Conservation (phyloP, 495 filamentous ascomycete genomes). For the Cercophora samala region DNA sequence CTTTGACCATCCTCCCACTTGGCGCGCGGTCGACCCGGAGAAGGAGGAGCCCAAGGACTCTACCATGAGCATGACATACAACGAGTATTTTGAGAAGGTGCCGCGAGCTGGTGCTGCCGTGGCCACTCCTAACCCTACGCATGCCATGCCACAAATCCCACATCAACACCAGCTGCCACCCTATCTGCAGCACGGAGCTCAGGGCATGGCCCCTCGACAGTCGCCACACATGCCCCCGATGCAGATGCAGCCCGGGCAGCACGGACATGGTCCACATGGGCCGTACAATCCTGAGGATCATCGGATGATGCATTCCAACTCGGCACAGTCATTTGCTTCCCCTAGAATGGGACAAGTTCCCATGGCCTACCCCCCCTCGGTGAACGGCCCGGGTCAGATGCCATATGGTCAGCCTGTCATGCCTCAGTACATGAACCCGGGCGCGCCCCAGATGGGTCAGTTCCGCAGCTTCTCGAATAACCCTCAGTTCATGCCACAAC, state of each 20-base stretch:
- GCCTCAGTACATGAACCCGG: slow-evolving; percentile 65
- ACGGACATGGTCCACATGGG: slow-evolving; percentile 56
- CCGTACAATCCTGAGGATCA: slow-evolving; percentile 73
- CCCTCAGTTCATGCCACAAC: slow-evolving; percentile 65
- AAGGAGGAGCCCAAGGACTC: slow-evolving; percentile 61
- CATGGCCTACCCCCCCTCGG: slow-evolving; percentile 68
- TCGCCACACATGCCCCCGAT: slow-evolving; percentile 64
- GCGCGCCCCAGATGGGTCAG: slow-evolving; percentile 54
- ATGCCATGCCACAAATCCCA: slow-evolving; percentile 55
- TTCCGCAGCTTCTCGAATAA: slow-evolving; percentile 55
- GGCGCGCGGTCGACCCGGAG: slow-evolving; percentile 56
- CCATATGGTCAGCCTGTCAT: slow-evolving; percentile 71
- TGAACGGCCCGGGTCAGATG: slow-evolving; percentile 65
- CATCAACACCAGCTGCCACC: slow-evolving; percentile 77
- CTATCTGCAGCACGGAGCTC: slow-evolving; percentile 54
- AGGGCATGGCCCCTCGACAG: slow-evolving; percentile 48
- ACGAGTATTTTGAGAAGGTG: slow-evolving; percentile 69
- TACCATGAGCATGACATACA: slow-evolving; percentile 58
- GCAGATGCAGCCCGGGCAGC: slow-evolving; percentile 61
- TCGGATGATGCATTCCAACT: slow-evolving; percentile 79
- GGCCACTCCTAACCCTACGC: slow-evolving; percentile 64
- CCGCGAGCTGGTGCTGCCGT: slow-evolving; percentile 51
- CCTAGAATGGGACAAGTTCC: slow-evolving; percentile 68
- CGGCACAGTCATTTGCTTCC: slow-evolving; percentile 72
- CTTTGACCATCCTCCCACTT: slow-evolving; percentile 76